Base-by-base conservation (phyloP, 306 rosid species). In the Vigna mungo region DNA sequence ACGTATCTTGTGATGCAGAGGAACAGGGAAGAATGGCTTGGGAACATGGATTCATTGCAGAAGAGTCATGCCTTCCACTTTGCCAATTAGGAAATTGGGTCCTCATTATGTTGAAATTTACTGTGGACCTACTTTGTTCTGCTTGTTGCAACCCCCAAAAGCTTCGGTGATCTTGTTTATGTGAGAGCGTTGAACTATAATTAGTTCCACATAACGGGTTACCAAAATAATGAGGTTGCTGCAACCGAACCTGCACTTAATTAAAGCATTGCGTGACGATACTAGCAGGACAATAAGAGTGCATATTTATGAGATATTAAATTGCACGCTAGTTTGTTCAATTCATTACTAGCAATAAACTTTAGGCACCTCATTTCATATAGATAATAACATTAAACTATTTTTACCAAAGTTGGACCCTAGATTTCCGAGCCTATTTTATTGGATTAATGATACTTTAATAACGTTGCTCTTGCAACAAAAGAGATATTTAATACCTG, bases 1-100 rank as follows among this genome's bases (percentile, higher is more conserved):
- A 72, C 60, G 77, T 64, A 78, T 85, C 87, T 47, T 69, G 78
- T 0, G 96, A 61, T 23, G 86, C 72, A 64, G 80, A 46, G 70
- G 70, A 58, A 39, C 36, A 78, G 30, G 91, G 86, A 55, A 78
- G 20, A 18, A 72, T 75, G 27, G 80, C 39, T 71, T 78, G 85
- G 27, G 73, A 63, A 23, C 79, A 75, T 8, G 85, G 78, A 39
- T 43, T 65, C 10, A 66, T 44, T 17, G 58, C 62, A 17, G 71
- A 54, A 47, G 76, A 13, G 36, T 85, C 90, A 72, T 78, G 88
- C 71, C 80, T 84, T 80, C 77, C 88, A 73, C 36, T 84, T 74
- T 85, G 90, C 92, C 89, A 89, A 62, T 72, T 83, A 18, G 87
- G 82, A 71, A 82, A 65, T 56, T 84, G 91, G 64, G 78, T 58